Percentiles rank a stretch among this genome's conserved stretches.
These are phyloP conservation scores for Salvia rosmarinus DNA, from an alignment of 257 asterid species.

Conservation along the genomic window DNA sequence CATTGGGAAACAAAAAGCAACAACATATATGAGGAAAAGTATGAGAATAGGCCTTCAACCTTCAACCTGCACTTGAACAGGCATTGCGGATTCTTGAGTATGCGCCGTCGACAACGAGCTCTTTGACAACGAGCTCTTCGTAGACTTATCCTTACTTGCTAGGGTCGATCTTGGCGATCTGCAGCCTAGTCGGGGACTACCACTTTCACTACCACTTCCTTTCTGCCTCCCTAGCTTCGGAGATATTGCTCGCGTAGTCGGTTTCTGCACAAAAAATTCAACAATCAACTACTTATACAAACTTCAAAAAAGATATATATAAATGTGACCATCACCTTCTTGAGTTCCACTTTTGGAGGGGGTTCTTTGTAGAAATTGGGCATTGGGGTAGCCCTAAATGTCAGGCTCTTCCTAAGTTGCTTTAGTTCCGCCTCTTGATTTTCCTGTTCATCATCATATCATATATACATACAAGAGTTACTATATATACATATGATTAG, in stretches of 20 bases:
- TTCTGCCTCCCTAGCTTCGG: conserved; percentile 86
- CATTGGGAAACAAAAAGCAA: not conserved
- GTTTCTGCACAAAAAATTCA: conserved; percentile 47
- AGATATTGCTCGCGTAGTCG: conserved; percentile 76
- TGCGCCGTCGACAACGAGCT: conserved; percentile 49
- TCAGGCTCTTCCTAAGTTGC: conserved; percentile 74
- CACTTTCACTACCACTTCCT: conserved; percentile 37
- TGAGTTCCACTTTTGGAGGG: conserved; percentile 73
- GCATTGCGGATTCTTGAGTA: conserved; percentile 39
- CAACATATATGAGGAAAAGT: too few species aligned
- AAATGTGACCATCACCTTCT: conserved; percentile 75
- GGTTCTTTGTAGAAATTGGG: conserved; percentile 92
- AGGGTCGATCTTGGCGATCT: conserved; percentile 45
- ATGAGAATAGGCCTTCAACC: conserved; percentile 39
- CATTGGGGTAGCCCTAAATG: conserved; percentile 90
- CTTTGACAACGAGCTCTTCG: too few species aligned
- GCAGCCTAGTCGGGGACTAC: conserved; percentile 11
- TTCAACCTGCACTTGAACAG: conserved; percentile 50
- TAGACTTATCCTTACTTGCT: conserved; percentile 5
- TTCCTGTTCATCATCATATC: conserved; percentile 48
- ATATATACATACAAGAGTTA: not conserved
- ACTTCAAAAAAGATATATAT: not conserved
- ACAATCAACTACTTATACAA: too few species aligned
- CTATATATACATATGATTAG: too few species aligned
- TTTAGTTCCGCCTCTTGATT: conserved; percentile 77